Evolutionary conservation across 139 green algal genomes (phyloP), one percentile per base, ranked within the genome.

Genomic region (Chloropicon primus): DNA sequence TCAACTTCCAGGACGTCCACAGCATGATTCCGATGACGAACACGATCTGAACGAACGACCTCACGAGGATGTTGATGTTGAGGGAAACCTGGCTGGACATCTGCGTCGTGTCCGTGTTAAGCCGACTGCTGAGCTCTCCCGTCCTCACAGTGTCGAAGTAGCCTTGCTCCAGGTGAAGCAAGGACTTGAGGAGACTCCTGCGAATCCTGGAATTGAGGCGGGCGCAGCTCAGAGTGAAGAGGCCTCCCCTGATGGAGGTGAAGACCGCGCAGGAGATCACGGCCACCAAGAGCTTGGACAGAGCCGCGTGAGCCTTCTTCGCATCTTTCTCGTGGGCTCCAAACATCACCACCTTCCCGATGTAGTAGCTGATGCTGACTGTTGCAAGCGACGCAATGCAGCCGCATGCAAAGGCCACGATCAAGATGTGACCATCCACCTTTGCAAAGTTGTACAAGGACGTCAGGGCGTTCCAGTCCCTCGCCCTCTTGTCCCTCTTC

Each of bases 1-100:
- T 90, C n/a, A 95, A 84, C 22, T 89, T 85, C 91, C 91, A 96
- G 53, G 74, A 87, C 26, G 90, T 87, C 0, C 54, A 27, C 72
- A 95, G 91, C 92, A 97, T 97, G 82, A 97, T 96, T 0, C 79
- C 83, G 54, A 96, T 80, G 72, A 94, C 88, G 76, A 94, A 85
- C 22, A 82, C 82, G 1, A 86, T 88, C 81, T 92, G 85, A 2
- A 73, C 2, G 26, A 74, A 22, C 21, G 77, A 84, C 21, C 91
- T 84, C 76, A 94, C 74, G 53, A 90, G 79, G 21, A 96, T 85
- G 81, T 94, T 95, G 21, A 94, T 78, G 84, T 95, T 94, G 24
- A 95, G 78, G 54, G 76, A 87, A 77, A 93, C 82, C 24, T 89
- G 82, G 23, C 28, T 28, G 0, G 85, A 86, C 17, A 96, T 90